Conservation (phyloP, 208 protist genomes). For the Leptomonas pyrrhocoris region DNA sequence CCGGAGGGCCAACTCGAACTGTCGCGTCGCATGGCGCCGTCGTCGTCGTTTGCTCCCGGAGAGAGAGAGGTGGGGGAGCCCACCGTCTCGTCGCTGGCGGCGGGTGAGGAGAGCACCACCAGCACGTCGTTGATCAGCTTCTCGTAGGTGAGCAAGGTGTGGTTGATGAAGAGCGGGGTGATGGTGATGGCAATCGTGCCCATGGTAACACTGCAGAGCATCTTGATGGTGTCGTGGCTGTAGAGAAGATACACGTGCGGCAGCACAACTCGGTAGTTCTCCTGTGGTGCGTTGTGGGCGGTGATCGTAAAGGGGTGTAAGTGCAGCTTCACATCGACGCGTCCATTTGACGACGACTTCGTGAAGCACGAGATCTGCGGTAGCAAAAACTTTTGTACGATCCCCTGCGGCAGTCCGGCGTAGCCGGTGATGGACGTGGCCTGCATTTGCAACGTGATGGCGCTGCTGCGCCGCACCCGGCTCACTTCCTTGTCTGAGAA, state of each 20-base stretch:
- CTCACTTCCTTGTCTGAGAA: constrained; percentile 8
- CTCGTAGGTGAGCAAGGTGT: constrained; percentile 70
- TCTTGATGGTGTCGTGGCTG: constrained; percentile 63
- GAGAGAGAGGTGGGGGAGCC: background rate
- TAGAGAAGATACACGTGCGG: constrained; percentile 78
- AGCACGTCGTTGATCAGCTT: constrained; percentile 55
- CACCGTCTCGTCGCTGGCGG: constrained; percentile 11
- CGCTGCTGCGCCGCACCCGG: constrained; percentile 20
- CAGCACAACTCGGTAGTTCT: constrained; percentile 62
- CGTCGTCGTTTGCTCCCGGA: background rate
- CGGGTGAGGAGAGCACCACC: constrained; percentile 31
- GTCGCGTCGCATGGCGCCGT: constrained; percentile 6
- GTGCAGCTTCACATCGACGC: constrained; percentile 65
- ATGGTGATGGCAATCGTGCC: constrained; percentile 78
- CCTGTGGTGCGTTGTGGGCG: constrained; percentile 29
- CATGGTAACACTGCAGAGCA: constrained; percentile 58
- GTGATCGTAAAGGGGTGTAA: constrained; percentile 77
- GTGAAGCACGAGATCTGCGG: constrained; percentile 68
- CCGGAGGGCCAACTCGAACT: background rate
- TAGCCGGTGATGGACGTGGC: constrained; percentile 60
- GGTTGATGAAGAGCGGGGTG: constrained; percentile 79
- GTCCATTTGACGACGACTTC: constrained; percentile 68
- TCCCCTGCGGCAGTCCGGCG: constrained; percentile 60
- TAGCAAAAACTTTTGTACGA: constrained; percentile 54
- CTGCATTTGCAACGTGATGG: constrained; percentile 51